These are phyloP conservation scores for Gnomoniopsis smithogilvyi DNA, from an alignment of 2,329 filamentous ascomycete genomes.

Conservation along the genomic window DNA sequence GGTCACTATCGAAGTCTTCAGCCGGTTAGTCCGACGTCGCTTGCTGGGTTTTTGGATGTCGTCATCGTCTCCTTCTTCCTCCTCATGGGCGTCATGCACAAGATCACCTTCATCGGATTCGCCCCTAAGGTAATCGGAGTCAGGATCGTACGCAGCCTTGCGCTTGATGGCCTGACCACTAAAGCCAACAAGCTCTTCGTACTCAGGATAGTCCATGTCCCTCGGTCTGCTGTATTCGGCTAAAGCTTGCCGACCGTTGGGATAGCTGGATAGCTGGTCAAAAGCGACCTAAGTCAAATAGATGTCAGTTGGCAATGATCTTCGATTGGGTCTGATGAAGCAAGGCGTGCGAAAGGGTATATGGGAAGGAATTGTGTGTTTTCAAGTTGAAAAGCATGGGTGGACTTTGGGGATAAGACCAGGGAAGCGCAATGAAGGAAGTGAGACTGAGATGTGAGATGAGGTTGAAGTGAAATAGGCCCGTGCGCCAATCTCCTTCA, in stretches of 20 bases:
- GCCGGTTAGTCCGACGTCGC: constrained; percentile 3
- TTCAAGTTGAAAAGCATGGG: not conserved
- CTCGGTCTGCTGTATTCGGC: constrained; percentile 21
- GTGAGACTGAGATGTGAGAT: too few relatives aligned
- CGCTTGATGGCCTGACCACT: constrained; percentile 9
- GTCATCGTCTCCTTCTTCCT: constrained; percentile 15
- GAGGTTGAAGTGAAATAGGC: too few relatives aligned
- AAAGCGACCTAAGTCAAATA: constrained; percentile 23
- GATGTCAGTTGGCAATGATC: not conserved
- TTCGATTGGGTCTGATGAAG: not conserved
- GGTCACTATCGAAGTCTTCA: not conserved
- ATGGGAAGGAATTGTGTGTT: not conserved
- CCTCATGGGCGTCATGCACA: constrained; percentile 5
- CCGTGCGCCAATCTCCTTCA: too few relatives aligned
- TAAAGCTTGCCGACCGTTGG: constrained; percentile 23
- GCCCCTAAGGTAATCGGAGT: constrained; percentile 22
- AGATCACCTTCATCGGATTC: constrained; percentile 20
- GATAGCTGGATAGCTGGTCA: constrained; percentile 25
- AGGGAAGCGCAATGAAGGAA: too few relatives aligned
- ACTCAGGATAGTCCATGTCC: constrained; percentile 11
- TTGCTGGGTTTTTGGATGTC: constrained; percentile 9
- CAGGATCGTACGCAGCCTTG: constrained; percentile 27
- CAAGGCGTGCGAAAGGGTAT: not conserved
- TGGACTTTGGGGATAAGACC: not conserved
- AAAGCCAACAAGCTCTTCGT: constrained; percentile 5